Evolutionary conservation across 2,329 filamentous ascomycete species (phyloP).

Genomic region (Botrytis elliptica): DNA sequence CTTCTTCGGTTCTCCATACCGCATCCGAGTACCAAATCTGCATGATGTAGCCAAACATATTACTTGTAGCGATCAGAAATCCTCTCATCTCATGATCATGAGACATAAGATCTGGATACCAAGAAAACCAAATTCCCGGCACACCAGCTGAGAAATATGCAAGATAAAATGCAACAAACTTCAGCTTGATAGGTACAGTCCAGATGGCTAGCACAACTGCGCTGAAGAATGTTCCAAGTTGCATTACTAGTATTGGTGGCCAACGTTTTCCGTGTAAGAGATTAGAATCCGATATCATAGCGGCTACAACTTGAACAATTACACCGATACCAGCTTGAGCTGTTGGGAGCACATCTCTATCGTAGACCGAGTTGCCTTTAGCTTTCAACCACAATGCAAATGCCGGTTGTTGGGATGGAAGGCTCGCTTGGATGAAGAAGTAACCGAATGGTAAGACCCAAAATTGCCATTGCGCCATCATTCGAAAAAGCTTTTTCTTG

Average conservation of each 20-base stretch:
- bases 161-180: slow-evolving; percentile 24
- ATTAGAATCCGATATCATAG: slow-evolving; percentile 33
- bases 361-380: slow-evolving; percentile 23
- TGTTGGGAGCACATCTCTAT: slow-evolving; percentile 32
- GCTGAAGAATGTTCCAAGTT: slow-evolving; percentile 33
- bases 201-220: slow-evolving; percentile 31
- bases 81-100: slow-evolving; percentile 30
- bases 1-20: slow-evolving; percentile 32
- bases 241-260: slow-evolving; percentile 33
- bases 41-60: slow-evolving; percentile 30
- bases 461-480: slow-evolving; percentile 34
- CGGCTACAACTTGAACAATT: slow-evolving; percentile 30
- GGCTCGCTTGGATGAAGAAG: slow-evolving; percentile 31
- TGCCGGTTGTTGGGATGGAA: slow-evolving; percentile 27
- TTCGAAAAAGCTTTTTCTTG: slow-evolving; percentile 31
- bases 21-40: slow-evolving; percentile 32
- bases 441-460: slow-evolving; percentile 34
- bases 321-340: slow-evolving; percentile 28
- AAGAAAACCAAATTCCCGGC: slow-evolving; percentile 26
- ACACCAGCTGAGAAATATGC: slow-evolving; percentile 24
- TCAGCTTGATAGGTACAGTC: slow-evolving; percentile 22
- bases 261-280: slow-evolving; percentile 31
- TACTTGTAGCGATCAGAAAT: slow-evolving; percentile 30
- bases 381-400: slow-evolving; percentile 33
- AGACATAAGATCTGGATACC: slow-evolving; percentile 28